Conservation (phyloP, 2,329 filamentous ascomycete species). For the Kalaharituber pfeilii region DNA sequence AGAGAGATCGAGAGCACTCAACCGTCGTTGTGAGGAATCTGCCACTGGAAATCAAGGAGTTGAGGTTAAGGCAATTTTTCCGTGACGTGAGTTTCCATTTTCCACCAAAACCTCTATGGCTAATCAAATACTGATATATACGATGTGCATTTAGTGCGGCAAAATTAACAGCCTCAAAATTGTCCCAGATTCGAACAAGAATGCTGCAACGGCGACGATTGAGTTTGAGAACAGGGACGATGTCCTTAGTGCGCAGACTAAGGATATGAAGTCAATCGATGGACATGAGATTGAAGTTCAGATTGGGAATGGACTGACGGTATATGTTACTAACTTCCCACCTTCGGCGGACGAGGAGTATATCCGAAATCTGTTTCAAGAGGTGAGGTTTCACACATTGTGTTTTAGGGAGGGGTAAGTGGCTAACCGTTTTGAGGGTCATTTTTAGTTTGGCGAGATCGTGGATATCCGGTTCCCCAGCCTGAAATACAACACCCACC, state of each 20-base stretch:
- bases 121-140: constrained; percentile 8
- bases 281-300: constrained; percentile 56
- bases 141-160: constrained; percentile 44
- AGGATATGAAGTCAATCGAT: constrained; percentile 63
- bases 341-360: constrained; percentile 54
- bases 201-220: constrained; percentile 53
- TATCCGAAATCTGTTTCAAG: constrained; percentile 49
- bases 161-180: constrained; percentile 62
- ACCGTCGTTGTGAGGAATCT: constrained; percentile 67
- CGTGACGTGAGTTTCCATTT: constrained; percentile 38
- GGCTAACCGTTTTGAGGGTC: constrained; percentile 8
- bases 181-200: constrained; percentile 42
- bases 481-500: constrained; percentile 70
- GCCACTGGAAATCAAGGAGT: constrained; percentile 50
- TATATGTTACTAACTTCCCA: constrained; percentile 86
- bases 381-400: constrained; percentile 26
- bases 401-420: neutral
- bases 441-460: constrained; percentile 48
- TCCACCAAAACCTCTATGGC: neutral
- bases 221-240: constrained; percentile 74
- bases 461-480: constrained; percentile 78
- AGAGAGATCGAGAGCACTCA: constrained; percentile 79
- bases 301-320: constrained; percentile 57
- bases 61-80: constrained; percentile 73
- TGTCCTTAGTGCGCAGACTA: constrained; percentile 60